phyloP scores from a whole-genome alignment of 108 stramenopile species.

The Discostella stelligeroides region DNA sequence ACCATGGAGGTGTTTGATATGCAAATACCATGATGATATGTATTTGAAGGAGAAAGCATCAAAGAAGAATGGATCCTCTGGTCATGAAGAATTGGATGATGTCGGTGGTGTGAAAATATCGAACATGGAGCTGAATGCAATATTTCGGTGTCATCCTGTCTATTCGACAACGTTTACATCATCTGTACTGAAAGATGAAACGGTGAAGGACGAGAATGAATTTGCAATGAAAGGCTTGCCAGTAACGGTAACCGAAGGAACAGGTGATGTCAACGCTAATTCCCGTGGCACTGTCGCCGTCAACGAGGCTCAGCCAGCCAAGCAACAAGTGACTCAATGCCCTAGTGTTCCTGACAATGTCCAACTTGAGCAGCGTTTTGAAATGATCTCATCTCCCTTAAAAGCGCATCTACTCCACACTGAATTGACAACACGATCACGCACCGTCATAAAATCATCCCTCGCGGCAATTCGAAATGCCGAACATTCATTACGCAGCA shows the following conservation, averaged over 20 bases:
- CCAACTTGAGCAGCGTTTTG: conserved; percentile 29
- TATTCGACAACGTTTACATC: neutral
- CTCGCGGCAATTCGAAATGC: conserved; percentile 39
- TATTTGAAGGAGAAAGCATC: conserved; percentile 30
- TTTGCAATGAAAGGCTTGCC: neutral
- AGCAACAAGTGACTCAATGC: neutral
- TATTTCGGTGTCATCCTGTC: conserved; percentile 24
- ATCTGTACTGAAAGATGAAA: neutral
- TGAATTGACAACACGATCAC: conserved; percentile 34
- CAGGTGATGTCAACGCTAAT: neutral
- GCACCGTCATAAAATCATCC: conserved; percentile 35
- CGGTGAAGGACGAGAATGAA: neutral
- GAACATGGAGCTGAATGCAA: conserved; percentile 31
- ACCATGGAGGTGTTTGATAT: conserved; percentile 79
- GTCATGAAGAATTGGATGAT: neutral
- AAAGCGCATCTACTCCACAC: conserved; percentile 39
- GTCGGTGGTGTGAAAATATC: conserved; percentile 3
- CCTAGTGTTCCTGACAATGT: neutral
- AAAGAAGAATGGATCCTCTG: conserved; percentile 3
- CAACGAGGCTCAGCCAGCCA: neutral
- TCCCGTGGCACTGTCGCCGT: neutral
- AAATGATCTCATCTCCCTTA: conserved; percentile 28
- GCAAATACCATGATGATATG: conserved; percentile 44
- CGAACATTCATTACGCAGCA: conserved; percentile 45
- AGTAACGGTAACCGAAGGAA: neutral